A percentile compares a stretch with the other conserved stretches of the same genome.
phyloP scores from a whole-genome alignment of 148 eudicot species.

The Chenopodium formosanum region DNA sequence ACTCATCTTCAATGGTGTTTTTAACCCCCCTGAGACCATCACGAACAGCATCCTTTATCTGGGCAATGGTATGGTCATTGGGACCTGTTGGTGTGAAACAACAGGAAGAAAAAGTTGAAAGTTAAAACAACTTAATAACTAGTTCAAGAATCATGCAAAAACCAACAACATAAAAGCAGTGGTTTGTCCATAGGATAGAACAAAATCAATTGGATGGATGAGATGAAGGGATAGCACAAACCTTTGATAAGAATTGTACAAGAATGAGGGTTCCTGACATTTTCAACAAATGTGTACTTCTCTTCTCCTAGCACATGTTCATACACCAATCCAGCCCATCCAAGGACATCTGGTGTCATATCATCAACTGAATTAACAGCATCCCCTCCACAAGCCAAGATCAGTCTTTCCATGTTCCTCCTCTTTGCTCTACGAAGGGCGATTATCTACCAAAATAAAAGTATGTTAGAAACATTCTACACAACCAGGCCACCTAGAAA shows the following conservation, averaged over 20 bases:
- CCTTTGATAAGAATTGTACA: slow-evolving; percentile 95
- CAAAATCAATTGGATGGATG: background rate
- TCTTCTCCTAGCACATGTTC: slow-evolving; percentile 98
- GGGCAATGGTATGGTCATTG: slow-evolving; percentile 98
- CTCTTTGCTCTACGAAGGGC: slow-evolving; percentile 94
- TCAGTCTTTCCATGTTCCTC: slow-evolving; percentile 94
- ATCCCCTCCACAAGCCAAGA: slow-evolving; percentile 98
- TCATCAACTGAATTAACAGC: slow-evolving; percentile 93
- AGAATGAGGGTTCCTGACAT: slow-evolving; percentile 90
- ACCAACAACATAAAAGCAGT: background rate
- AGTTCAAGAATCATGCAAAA: background rate
- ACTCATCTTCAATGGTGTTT: slow-evolving; percentile 92
- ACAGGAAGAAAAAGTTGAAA: background rate
- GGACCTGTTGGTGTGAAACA: slow-evolving; percentile 57
- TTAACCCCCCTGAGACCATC: slow-evolving; percentile 96
- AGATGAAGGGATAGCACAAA: slow-evolving; percentile 13
- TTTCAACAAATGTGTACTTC: slow-evolving; percentile 93
- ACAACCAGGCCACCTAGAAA: background rate
- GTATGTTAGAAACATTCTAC: slow-evolving; percentile 14
- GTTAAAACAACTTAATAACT: background rate
- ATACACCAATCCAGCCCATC: slow-evolving; percentile 97
- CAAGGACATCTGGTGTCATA: slow-evolving; percentile 82
- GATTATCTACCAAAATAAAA: slow-evolving; percentile 51
- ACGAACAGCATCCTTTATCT: slow-evolving; percentile 98
- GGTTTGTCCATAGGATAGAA: background rate